Percentiles rank a stretch among this genome's conserved stretches.
These are phyloP conservation scores for Sistotremastrum niveocremeum DNA, from an alignment of 768 basidiomycete species.

Conservation along the genomic window DNA sequence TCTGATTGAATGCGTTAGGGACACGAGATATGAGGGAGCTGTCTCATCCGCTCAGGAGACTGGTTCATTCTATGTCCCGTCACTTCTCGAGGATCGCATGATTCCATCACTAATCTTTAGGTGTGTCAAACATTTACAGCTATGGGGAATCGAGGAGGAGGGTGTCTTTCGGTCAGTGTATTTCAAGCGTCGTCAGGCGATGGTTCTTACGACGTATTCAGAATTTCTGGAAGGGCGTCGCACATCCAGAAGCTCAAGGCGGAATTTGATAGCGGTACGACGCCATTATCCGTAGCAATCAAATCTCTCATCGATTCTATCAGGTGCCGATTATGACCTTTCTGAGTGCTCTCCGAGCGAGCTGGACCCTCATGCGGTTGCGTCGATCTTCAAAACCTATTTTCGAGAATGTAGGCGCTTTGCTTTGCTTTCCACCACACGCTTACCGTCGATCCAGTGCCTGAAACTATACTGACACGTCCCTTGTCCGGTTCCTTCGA, in stretches of 20 bases:
- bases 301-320: conserved; percentile 4
- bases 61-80: neutral
- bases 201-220: conserved; percentile 16
- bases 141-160: conserved; percentile 79
- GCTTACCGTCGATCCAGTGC: conserved; percentile 39
- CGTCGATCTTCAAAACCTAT: conserved; percentile 86
- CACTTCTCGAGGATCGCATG: conserved; percentile 31
- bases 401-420: conserved; percentile 72
- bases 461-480: conserved; percentile 72
- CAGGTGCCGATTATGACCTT: conserved; percentile 82
- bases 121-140: conserved; percentile 68
- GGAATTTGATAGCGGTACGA: conserved; percentile 69
- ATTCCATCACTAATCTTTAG: conserved; percentile 69
- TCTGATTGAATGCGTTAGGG: conserved; percentile 37
- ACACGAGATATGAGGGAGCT: conserved; percentile 22
- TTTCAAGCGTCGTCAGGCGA: conserved; percentile 5
- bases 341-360: conserved; percentile 67
- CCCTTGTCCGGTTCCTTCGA: conserved; percentile 66
- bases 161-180: conserved; percentile 64
- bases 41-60: neutral
- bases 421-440: conserved; percentile 2
- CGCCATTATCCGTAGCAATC: neutral
- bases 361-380: conserved; percentile 88
- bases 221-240: conserved; percentile 71
- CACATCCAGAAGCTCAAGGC: conserved; percentile 62